A percentile compares a stretch with the other conserved stretches of the same genome.
phyloP scores from a whole-genome alignment of 164 flowering plant species.

The Umbellularia californica region DNA sequence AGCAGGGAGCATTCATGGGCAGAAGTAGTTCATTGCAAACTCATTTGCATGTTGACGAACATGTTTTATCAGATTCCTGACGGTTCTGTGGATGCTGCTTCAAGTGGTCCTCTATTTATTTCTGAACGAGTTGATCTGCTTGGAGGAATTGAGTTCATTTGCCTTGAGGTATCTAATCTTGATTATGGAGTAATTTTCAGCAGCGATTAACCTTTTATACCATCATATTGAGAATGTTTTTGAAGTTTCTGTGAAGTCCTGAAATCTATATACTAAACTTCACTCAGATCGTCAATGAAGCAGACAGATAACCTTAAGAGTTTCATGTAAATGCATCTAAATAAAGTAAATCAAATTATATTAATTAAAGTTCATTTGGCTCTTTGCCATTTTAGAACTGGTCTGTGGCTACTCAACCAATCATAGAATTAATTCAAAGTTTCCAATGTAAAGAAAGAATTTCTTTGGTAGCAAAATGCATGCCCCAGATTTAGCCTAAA shows the following conservation, averaged over 20 bases:
- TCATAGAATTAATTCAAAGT: too few relatives aligned
- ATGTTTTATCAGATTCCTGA: constrained; percentile 76
- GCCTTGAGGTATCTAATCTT: constrained; percentile 62
- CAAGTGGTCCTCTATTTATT: constrained; percentile 46
- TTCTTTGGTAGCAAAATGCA: too few relatives aligned
- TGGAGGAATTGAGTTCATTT: constrained; percentile 88
- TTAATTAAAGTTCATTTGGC: too few relatives aligned
- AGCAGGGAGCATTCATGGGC: constrained; percentile 91
- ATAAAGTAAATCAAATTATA: too few relatives aligned
- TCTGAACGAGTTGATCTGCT: constrained; percentile 73
- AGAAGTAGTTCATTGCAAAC: constrained; percentile 83
- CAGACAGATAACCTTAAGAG: too few relatives aligned
- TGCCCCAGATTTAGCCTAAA: too few relatives aligned
- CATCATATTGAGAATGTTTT: not conserved
- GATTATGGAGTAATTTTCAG: not conserved
- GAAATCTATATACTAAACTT: too few relatives aligned
- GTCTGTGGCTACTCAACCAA: too few relatives aligned
- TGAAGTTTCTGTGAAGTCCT: not conserved
- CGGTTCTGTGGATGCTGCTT: constrained; percentile 27
- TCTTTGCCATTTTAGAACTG: too few relatives aligned
- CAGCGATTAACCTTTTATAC: not conserved
- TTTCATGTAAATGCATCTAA: too few relatives aligned
- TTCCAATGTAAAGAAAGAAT: too few relatives aligned
- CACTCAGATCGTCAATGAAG: too few relatives aligned
- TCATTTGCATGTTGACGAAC: constrained; percentile 81